These are phyloP conservation scores for Teunomyces tritomae DNA, from an alignment of 805 yeast genomes.

Conservation along the genomic window DNA sequence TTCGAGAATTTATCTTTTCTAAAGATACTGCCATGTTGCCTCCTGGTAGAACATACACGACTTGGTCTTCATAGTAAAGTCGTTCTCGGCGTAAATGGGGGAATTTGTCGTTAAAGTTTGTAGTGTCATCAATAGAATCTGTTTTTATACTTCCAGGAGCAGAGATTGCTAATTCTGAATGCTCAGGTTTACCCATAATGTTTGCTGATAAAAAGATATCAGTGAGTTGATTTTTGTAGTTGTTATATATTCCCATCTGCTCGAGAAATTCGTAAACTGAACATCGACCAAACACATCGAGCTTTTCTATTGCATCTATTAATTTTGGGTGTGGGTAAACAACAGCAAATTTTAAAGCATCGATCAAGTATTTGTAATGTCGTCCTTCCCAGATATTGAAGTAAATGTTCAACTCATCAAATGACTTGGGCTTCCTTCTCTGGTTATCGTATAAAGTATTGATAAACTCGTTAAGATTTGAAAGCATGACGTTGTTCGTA, in stretches of 20 bases:
- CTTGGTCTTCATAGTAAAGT: constrained; percentile 25
- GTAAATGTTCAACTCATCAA: constrained; percentile 25
- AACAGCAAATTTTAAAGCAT: constrained; percentile 26
- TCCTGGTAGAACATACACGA: constrained; percentile 29
- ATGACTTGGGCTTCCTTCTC: constrained; percentile 9
- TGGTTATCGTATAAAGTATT: constrained; percentile 13
- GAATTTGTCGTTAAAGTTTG: constrained; percentile 23
- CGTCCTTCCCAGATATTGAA: constrained; percentile 34
- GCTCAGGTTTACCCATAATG: constrained; percentile 18
- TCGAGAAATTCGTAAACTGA: constrained; percentile 13
- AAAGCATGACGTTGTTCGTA: constrained; percentile 10
- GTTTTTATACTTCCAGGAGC: constrained; percentile 7
- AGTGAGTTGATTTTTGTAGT: constrained; percentile 18
- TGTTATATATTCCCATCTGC: constrained; percentile 21
- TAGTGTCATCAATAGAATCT: constrained; percentile 1
- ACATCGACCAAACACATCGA: constrained; percentile 5
- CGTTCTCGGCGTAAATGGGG: constrained; percentile 26
- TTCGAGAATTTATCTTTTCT: constrained; percentile 34
- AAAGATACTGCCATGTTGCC: constrained; percentile 33
- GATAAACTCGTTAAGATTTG: constrained; percentile 16
- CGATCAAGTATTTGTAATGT: constrained; percentile 21
- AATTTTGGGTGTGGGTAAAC: constrained; percentile 32
- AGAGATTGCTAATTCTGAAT: constrained; percentile 17
- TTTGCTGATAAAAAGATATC: constrained; percentile 30
- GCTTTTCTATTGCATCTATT: constrained; percentile 6